Evolutionary conservation across 2,329 filamentous ascomycete genomes (phyloP), one percentile per base, ranked within the genome.

Genomic region (Colletotrichum endophyticum): DNA sequence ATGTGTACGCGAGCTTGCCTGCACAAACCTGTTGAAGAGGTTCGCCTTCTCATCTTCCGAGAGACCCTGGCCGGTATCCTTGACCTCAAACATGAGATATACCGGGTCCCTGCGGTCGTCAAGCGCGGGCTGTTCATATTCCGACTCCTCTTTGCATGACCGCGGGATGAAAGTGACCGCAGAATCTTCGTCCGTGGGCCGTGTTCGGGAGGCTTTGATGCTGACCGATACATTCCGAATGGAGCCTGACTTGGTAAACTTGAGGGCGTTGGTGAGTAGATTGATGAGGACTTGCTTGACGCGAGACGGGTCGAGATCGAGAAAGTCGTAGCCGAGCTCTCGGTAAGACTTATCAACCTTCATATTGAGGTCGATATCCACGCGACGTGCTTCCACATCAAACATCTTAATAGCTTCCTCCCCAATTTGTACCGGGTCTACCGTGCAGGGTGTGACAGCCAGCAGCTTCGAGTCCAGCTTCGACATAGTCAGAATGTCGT

Each of bases 251-350:
- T 92, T 92, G 1, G 95, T 96, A 81, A 96, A 96, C 80, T 96
- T 96, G 83, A 96, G 93, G 0, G 94, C 94, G 80, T 96, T 96
- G 9, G 94, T 95, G 11, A 95, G 90, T 2, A 96, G 88, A 80
- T 96, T 96, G 82, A 96, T 95, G 5, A 96, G 87, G 1, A 96
- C 93, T 83, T 96, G 95, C 68, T 94, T 90, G 66, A 96, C 92
- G 28, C 95, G 90, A 19, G 93, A 94, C 0, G 95, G 93, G 81
- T 96, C 95, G 32, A 95, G 84, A 39, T 89, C 85, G 5, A 96
- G 91, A 88, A 92, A 95, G 44, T 94, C 91, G 39, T 94, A 86
- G 0, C 85, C 85, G 2, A 93, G 85, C 2, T 89, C 84, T 6
- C 85, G 86, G 81, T 93, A 94, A 0, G 93, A 93, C 19, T 89